Percentiles rank a stretch among this genome's conserved stretches.
These are phyloP conservation scores for Thecaphora thlaspeos DNA, from an alignment of 1,284 basidiomycete species.

Conservation along the genomic window DNA sequence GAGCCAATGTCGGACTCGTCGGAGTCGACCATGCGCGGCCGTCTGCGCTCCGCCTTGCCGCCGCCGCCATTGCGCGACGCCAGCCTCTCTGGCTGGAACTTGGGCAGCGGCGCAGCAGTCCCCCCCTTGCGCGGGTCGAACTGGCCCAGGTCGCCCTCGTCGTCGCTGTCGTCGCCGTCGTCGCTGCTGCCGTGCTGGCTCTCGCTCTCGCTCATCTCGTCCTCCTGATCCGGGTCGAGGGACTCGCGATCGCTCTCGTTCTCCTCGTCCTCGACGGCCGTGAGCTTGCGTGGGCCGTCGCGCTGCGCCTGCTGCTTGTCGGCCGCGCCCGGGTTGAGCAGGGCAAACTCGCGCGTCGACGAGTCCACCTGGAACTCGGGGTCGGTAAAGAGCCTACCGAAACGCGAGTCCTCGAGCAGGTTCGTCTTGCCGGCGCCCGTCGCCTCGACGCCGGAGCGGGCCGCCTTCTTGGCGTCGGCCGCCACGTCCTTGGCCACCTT, in stretches of 20 bases:
- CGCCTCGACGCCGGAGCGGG: constrained; percentile 11
- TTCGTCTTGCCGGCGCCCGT: constrained; percentile 33
- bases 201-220: constrained; percentile 7
- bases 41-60: constrained; percentile 40
- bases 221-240: constrained; percentile 58
- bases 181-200: constrained; percentile 1
- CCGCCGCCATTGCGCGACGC: constrained; percentile 34
- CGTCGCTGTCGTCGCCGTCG: constrained; percentile 51
- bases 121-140: constrained; percentile 34
- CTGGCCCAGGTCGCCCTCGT: constrained; percentile 39
- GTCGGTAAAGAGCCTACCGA: constrained; percentile 86
- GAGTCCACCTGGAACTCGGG: constrained; percentile 94
- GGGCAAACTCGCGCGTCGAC: constrained; percentile 76
- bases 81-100: constrained; percentile 52
- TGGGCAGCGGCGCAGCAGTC: constrained; percentile 33
- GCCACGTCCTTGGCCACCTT: constrained; percentile 72
- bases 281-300: constrained; percentile 60
- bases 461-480: constrained; percentile 64
- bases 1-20: constrained; percentile 5
- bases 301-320: constrained; percentile 14
- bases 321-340: constrained; percentile 82
- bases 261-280: constrained; percentile 84
- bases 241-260: constrained; percentile 78
- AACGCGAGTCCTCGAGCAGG: constrained; percentile 82
- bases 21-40: constrained; percentile 30